phyloP scores from a whole-genome alignment of 805 yeast species.

The Lipomyces starkeyi region DNA sequence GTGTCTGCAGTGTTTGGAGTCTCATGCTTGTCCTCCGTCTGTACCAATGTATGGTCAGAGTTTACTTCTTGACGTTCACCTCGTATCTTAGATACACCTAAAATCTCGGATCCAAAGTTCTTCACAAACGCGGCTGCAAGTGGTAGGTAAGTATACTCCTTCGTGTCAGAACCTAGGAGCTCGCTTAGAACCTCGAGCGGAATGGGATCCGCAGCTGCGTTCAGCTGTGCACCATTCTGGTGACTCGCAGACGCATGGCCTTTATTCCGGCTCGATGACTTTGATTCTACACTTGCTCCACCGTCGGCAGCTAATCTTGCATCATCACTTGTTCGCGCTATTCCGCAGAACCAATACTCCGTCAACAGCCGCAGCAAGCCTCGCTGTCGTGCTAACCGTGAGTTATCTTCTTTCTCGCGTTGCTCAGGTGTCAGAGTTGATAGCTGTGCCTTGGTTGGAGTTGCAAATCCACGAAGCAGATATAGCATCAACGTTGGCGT shows the following conservation, averaged over 20 bases:
- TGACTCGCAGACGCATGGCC: neutral
- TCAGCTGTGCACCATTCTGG: slow-evolving; percentile 37
- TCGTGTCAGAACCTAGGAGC: slow-evolving; percentile 43
- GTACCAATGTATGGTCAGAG: neutral
- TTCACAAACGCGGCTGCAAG: slow-evolving; percentile 52
- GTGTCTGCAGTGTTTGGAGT: neutral
- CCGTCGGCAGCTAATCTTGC: slow-evolving; percentile 44
- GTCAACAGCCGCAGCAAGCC: slow-evolving; percentile 57
- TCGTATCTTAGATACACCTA: slow-evolving; percentile 47
- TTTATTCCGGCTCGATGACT: slow-evolving; percentile 9
- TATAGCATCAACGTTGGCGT: slow-evolving; percentile 45
- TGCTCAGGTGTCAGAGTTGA: slow-evolving; percentile 41
- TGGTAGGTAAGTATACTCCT: slow-evolving; percentile 34
- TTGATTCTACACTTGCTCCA: slow-evolving; percentile 6
- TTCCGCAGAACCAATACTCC: slow-evolving; percentile 64
- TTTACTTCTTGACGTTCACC: slow-evolving; percentile 10
- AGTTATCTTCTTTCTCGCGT: slow-evolving; percentile 54
- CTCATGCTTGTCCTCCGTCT: neutral
- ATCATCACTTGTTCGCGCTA: slow-evolving; percentile 57
- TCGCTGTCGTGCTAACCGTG: slow-evolving; percentile 53
- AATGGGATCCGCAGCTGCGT: slow-evolving; percentile 47
- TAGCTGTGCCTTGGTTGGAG: slow-evolving; percentile 37
- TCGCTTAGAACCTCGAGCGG: slow-evolving; percentile 55
- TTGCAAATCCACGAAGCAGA: slow-evolving; percentile 41
- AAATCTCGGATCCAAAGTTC: slow-evolving; percentile 66